Evolutionary conservation across 2,329 filamentous ascomycete genomes (phyloP), one percentile per base, ranked within the genome.

Genomic region (Cercospora nicotianae): DNA sequence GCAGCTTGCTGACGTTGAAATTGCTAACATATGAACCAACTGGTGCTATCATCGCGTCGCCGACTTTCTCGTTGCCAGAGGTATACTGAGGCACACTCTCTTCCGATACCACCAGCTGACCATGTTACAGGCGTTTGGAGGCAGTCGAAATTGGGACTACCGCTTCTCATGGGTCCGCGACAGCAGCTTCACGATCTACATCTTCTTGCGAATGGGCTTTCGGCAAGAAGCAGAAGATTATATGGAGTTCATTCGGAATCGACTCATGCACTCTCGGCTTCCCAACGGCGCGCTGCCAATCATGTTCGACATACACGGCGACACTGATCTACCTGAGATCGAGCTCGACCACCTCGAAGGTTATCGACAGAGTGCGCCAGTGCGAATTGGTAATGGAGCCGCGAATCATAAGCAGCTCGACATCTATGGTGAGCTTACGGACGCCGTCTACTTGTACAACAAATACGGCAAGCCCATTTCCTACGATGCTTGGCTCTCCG

Each of bases 401-500:
- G 42, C 42, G 42, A 48, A 48, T 2, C 42, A 48, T 8, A 48
- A 48, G 20, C 42, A 48, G 42, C 42, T 48, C 0, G 42, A 48
- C 2, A 48, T 48, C 42, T 48, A 48, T 4, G 42, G 42, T 1
- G 42, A 48, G 42, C 42, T 48, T 3, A 48, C 42, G 1, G 42
- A 48, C 9, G 42, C 42, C 18, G n/a, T 48, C n/a, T 48, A 48
- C 18, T 18, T 48, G n/a, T 48, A 48, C 42, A 48, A 48, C 42
- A 48, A 48, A 48, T 48, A 48, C 16, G 67, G 61, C 12, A 92
- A 91, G 74, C 91, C 91, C 0, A 85, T 78, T 20, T 88, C 88
- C 4, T 94, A 91, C 85, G 91, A 93, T 68, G 87, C 90, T 68
- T 94, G 91, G 91, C 84, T 89, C 51, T 84, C 87, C 3, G 86